A percentile compares a stretch with the other conserved stretches of the same genome.
Evolutionary conservation across 1,284 basidiomycete species (phyloP).

Genomic region (Erythrobasidium hasegawianum): DNA sequence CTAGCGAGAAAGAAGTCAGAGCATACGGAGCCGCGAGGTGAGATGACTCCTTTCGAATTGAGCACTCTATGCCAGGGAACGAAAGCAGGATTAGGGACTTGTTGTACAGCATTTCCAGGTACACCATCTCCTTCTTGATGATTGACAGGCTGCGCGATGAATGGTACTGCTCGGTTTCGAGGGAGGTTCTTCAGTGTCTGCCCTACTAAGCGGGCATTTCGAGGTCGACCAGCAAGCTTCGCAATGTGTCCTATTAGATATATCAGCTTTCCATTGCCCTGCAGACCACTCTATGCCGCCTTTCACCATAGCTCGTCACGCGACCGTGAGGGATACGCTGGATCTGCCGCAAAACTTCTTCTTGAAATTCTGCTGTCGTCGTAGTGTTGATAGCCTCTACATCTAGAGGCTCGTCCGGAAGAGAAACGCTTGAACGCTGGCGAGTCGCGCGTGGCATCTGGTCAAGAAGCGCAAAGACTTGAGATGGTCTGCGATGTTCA

Average conservation of each 20-base stretch:
- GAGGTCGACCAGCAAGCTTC: constrained; percentile 37
- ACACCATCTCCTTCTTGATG: too few species aligned
- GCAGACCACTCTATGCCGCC: too few species aligned
- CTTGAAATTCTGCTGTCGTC: neutral
- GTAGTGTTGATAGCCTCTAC: too few species aligned
- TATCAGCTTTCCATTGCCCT: too few species aligned
- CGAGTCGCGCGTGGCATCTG: too few species aligned
- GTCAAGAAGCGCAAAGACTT: too few species aligned
- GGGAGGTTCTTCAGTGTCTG: constrained; percentile 42
- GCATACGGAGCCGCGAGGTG: constrained; percentile 38
- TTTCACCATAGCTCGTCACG: constrained; percentile 28
- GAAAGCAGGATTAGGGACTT: constrained; percentile 33
- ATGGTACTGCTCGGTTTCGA: neutral
- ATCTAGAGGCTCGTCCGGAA: too few species aligned
- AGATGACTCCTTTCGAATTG: constrained; percentile 37
- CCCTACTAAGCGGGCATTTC: constrained; percentile 43
- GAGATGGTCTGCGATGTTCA: too few species aligned
- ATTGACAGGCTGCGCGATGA: neutral
- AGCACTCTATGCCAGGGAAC: constrained; percentile 43
- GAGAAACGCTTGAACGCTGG: too few species aligned
- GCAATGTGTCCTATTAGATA: constrained; percentile 39
- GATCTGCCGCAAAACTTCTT: constrained; percentile 14
- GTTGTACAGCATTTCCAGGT: neutral
- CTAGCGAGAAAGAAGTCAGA: too few species aligned
- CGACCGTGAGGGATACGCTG: constrained; percentile 1